Evolutionary conservation across 768 basidiomycete species (phyloP).

Genomic region (Suillus alpinus): DNA sequence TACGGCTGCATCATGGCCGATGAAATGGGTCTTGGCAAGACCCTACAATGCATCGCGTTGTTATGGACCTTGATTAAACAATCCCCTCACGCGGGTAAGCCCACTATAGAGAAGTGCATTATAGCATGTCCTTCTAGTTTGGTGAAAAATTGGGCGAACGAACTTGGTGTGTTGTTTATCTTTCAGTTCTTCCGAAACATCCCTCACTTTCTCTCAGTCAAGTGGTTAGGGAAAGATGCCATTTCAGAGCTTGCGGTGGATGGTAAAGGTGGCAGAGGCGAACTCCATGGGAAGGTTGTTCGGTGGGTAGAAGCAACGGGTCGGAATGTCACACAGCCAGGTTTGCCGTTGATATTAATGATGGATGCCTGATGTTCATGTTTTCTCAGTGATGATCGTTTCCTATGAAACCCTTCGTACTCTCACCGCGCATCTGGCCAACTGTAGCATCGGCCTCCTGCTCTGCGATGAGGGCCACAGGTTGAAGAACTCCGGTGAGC

Average conservation of each 20-base stretch:
- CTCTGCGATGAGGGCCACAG: conserved; percentile 97
- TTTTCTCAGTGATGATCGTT: conserved; percentile 85
- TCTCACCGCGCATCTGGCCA: conserved; percentile 69
- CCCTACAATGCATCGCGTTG: conserved; percentile 93
- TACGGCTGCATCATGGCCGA: conserved; percentile 99
- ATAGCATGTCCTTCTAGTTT: conserved; percentile 96
- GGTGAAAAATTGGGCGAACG: conserved; percentile 98
- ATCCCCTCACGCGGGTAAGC: conserved; percentile 82
- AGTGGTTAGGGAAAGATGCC: conserved; percentile 91
- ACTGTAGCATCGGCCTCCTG: conserved; percentile 84
- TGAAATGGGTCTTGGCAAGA: conserved; percentile 98
- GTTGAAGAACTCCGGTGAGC: conserved; percentile 88
- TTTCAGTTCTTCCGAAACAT: neutral
- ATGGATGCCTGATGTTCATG: neutral
- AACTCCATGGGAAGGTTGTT: conserved; percentile 72
- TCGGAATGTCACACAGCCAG: conserved; percentile 88
- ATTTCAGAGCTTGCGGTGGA: conserved; percentile 86
- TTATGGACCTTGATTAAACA: conserved; percentile 96
- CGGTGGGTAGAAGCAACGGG: conserved; percentile 91
- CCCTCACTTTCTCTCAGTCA: conserved; percentile 42
- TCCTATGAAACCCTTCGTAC: conserved; percentile 95
- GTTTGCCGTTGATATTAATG: conserved; percentile 36
- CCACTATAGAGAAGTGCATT: conserved; percentile 94
- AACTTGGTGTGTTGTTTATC: conserved; percentile 62
- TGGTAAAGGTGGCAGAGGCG: conserved; percentile 85